Evolutionary conservation across 306 rosid genomes (phyloP).

Genomic region (Casuarina glauca): DNA sequence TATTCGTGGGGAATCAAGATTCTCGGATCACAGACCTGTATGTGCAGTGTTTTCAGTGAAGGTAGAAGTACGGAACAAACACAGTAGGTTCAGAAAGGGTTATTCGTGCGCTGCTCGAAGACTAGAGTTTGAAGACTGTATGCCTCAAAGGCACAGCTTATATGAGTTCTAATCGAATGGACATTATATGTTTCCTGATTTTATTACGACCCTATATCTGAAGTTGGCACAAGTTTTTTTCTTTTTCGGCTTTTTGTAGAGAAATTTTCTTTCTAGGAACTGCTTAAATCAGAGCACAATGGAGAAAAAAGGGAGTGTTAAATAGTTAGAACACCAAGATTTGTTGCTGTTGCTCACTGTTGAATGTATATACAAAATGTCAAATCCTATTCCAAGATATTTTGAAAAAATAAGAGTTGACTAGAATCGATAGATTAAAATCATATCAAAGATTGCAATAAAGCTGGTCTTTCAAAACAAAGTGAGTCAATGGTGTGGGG

Average conservation of each 20-base stretch:
- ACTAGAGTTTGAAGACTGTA: conserved; percentile 56
- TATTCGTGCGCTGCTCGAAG: conserved; percentile 60
- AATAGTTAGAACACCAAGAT: no score
- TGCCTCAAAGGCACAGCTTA: conserved; percentile 83
- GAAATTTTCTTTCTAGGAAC: conserved; percentile 9
- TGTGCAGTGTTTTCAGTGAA: conserved; percentile 71
- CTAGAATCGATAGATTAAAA: no score
- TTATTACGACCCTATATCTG: conserved; percentile 33
- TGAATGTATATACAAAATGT: no score
- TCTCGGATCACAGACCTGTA: conserved; percentile 89
- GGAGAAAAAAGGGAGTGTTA: no score
- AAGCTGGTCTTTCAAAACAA: not conserved
- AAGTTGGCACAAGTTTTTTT: conserved; percentile 15
- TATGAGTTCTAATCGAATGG: conserved; percentile 45
- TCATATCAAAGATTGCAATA: no score
- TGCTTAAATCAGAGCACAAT: no score
- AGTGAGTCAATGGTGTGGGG: not conserved
- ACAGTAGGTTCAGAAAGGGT: conserved; percentile 64
- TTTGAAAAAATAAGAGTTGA: no score
- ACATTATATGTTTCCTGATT: conserved; percentile 35
- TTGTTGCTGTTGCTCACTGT: no score
- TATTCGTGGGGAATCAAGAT: conserved; percentile 76
- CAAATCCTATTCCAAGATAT: no score
- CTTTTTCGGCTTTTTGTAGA: conserved; percentile 2
- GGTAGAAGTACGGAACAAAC: conserved; percentile 56